phyloP scores from a whole-genome alignment of 2,329 filamentous ascomycete species.

The Biscogniauxia mediterranea region DNA sequence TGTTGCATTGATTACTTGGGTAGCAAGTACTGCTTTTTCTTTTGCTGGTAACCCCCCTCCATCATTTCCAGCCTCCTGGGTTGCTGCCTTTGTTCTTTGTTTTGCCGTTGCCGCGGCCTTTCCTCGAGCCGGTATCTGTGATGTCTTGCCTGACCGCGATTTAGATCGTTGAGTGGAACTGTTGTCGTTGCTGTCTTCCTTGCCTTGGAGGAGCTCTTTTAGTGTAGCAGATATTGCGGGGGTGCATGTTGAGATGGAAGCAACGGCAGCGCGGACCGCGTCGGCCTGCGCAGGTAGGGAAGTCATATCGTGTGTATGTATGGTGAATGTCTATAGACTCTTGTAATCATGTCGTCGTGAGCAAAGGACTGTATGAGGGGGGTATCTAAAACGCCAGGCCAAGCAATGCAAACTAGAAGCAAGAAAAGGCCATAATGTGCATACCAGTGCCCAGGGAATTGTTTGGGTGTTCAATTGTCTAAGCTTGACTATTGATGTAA shows the following conservation, averaged over 20 bases:
- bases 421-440: constrained; percentile 14
- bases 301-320: constrained; percentile 36
- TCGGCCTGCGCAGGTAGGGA: constrained; percentile 44
- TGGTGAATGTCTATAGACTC: constrained; percentile 16
- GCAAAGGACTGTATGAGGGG: constrained; percentile 16
- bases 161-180: constrained; percentile 28
- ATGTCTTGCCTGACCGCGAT: constrained; percentile 31
- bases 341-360: constrained; percentile 32
- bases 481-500: constrained; percentile 1
- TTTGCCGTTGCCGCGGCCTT: constrained; percentile 16
- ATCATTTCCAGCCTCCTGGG: constrained; percentile 10
- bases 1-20: constrained; percentile 68
- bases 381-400: constrained; percentile 23
- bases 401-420: constrained; percentile 14
- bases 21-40: constrained; percentile 67
- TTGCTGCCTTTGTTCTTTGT: constrained; percentile 2
- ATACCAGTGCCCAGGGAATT: constrained; percentile 7
- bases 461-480: constrained; percentile 4
- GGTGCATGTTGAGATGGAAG: constrained; percentile 54
- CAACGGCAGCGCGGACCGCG: constrained; percentile 53
- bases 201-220: constrained; percentile 43
- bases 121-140: constrained; percentile 21
- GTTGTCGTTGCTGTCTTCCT: constrained; percentile 26
- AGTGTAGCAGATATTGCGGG: constrained; percentile 46
- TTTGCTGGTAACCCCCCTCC: constrained; percentile 48